Evolutionary conservation across 2,329 filamentous ascomycete species (phyloP), one percentile per base, ranked within the genome.

Genomic region (Orbilia blumenaviensis): DNA sequence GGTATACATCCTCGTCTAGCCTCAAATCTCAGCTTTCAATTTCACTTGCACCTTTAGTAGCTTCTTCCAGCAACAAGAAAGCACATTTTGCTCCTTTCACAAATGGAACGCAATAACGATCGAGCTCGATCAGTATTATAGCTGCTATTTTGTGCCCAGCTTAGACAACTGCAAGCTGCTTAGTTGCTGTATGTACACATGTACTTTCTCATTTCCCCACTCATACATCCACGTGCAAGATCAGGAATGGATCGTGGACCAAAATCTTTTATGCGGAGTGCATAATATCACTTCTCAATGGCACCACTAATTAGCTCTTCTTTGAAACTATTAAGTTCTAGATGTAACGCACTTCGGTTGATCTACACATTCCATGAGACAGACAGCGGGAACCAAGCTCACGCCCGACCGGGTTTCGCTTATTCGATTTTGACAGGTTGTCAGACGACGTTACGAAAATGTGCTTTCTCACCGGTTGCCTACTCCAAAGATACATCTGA

Each of bases 231-330:
- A 50, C 46, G 46, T 34, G 48, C 48, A 32, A 34, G 48, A 18
- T 32, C 27, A 32, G 34, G 27, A 27, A 34, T 52, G 48, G 18
- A 46, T 21, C 48, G 18, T 16, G 48, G 25, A 52, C 32, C 14
- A 3, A 25, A 32, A 16, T 5, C 41, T 3, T 50, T 46, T 21
- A 29, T 54, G 48, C 27, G 48, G 48, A 21, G 52, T 38, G 52
- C 52, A 56, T 56, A 38, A 38, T 38, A 56, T 56, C 52, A 56
- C 52, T 25, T 56, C 10, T 36, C n/a, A 14, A 52, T 52, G 48
- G 25, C 48, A 52, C 48, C 48, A 52, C 48, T 52, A 52, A 27
- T 16, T 23, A 42, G 38, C 18, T 41, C 38, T 3, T 21, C 3
- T 18, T 29, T 25, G 10, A 50, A 16, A 34, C 29, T 2, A 25